Evolutionary conservation across 169 alveolate genomes (phyloP).

Genomic region (Blepharisma undulans): DNA sequence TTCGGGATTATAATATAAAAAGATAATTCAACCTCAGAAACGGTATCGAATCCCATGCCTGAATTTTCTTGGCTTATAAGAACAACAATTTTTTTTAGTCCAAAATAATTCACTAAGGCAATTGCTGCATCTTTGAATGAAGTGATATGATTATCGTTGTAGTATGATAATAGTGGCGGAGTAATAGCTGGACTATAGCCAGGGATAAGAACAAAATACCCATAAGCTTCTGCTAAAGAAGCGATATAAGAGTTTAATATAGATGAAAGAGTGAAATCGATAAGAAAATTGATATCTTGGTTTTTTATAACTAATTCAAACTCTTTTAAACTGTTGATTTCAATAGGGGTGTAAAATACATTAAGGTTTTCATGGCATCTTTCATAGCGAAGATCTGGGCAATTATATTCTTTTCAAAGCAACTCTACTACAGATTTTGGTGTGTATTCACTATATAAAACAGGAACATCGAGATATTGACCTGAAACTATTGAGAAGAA

Average conservation of each 20-base stretch:
- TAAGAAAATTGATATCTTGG: not conserved
- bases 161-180: not conserved
- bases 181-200: not conserved
- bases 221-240: not conserved
- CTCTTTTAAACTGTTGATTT: not conserved
- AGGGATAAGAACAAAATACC: not conserved
- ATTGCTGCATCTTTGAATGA: not conserved
- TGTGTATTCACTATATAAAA: not conserved
- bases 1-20: not conserved
- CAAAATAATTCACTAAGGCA: not conserved
- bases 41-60: not conserved
- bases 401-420: not conserved
- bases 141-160: not conserved
- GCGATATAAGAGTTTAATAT: not conserved
- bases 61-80: not conserved
- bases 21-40: not conserved
- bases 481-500: not conserved
- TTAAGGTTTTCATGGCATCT: not conserved
- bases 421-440: not conserved
- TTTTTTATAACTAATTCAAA: not conserved
- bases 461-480: not conserved
- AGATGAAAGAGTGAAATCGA: not conserved
- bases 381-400: not conserved
- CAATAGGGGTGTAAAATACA: not conserved
- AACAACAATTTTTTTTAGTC: not conserved